Evolutionary conservation across 805 yeast species (phyloP), one percentile per base, ranked within the genome.

Genomic region (Wickerhamomyces kurtzmanii): DNA sequence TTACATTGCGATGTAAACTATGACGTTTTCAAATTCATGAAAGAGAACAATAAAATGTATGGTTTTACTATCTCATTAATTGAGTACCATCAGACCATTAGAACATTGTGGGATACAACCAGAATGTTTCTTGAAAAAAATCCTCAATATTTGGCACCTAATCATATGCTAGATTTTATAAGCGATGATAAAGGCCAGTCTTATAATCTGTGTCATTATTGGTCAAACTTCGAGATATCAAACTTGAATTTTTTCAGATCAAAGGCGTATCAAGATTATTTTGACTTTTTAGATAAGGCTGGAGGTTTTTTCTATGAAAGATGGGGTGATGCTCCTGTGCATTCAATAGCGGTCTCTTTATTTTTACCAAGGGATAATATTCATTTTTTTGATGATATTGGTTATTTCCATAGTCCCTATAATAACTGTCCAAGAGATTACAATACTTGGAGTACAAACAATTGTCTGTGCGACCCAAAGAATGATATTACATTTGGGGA

Each of bases 301-400:
- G 91, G 91, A 30, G 93, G 91, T 1, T 81, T 81, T 48, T 81
- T 68, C 49, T 75, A 77, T 47, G 89, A 83, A 54, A 62, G 91
- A 36, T 83, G 94, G 93, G 89, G 91, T 12, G 94, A 80, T 49
- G 87, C 89, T 0, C 86, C 89, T 5, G 70, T 82, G 8, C 87
- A 79, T 50, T 68, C 89, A 1, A 65, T 81, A 24, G 87, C 78
- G 6, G 75, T 74, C 3, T 53, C 83, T 1, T 47, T 76, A 24
- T 63, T 78, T 36, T 49, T 75, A 22, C 65, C 69, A 31, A 55
- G 59, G 35, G 54, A 59, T 17, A 64, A 75, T 41, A 39, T 82
- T 14, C 84, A 78, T 49, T 78, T 68, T 59, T 77, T 83, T 45
- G 73, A 70, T 27, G 79, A 81, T 33, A 58, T 82, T 22, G 93